Evolutionary conservation across 2,329 filamentous ascomycete species (phyloP).

Genomic region (Thermomyces lanuginosus): DNA sequence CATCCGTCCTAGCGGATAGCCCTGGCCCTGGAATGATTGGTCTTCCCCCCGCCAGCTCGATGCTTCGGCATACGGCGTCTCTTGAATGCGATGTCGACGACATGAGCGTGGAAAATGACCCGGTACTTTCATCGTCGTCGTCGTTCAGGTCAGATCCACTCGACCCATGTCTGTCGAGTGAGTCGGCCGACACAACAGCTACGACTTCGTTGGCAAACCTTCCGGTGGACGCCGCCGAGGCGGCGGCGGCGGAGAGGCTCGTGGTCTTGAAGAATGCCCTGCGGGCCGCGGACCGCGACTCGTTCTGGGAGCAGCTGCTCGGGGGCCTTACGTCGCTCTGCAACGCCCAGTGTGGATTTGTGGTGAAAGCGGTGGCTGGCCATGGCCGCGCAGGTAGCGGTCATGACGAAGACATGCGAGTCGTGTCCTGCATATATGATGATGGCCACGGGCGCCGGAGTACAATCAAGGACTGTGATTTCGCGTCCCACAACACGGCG

Average conservation of each 20-base stretch:
- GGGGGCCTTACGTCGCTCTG: slow-evolving; percentile 47
- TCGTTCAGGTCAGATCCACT: too few relatives aligned
- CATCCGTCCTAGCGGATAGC: too few relatives aligned
- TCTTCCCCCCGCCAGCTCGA: too few relatives aligned
- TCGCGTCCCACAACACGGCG: slow-evolving; percentile 48
- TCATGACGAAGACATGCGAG: slow-evolving; percentile 47
- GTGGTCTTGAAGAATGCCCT: slow-evolving; percentile 43
- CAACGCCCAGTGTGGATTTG: slow-evolving; percentile 51
- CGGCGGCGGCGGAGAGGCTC: slow-evolving; percentile 43
- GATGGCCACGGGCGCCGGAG: slow-evolving; percentile 38
- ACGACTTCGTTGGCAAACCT: too few relatives aligned
- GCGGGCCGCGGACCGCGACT: slow-evolving; percentile 36
- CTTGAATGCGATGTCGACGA: too few relatives aligned
- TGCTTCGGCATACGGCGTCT: too few relatives aligned
- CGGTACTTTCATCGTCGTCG: too few relatives aligned
- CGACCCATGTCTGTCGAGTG: too few relatives aligned
- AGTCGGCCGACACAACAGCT: too few relatives aligned
- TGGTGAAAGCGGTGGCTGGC: slow-evolving; percentile 47
- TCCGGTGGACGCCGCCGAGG: slow-evolving; percentile 39
- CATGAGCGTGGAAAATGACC: too few relatives aligned
- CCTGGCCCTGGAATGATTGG: too few relatives aligned
- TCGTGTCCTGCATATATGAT: slow-evolving; percentile 50
- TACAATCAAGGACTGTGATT: slow-evolving; percentile 45
- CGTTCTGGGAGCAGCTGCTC: slow-evolving; percentile 49
- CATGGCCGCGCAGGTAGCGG: slow-evolving; percentile 40